A percentile compares a stretch with the other conserved stretches of the same genome.
These are phyloP conservation scores for Sicyos edulis DNA, from an alignment of 306 rosid genomes.

Conservation along the genomic window DNA sequence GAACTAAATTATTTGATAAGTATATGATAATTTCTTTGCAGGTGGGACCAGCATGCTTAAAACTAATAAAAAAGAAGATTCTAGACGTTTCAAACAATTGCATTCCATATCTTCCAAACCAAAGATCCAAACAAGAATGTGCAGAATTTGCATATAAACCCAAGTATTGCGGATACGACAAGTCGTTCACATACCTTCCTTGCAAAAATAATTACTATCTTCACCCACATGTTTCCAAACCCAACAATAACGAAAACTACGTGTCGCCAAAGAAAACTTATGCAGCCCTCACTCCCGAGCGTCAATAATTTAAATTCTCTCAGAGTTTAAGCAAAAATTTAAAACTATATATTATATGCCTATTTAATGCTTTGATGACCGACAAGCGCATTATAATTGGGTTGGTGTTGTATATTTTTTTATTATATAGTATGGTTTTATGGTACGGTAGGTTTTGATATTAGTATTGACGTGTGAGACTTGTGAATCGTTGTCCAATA, in stretches of 20 bases:
- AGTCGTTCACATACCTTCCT: slow-evolving; percentile 29
- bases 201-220: slow-evolving; percentile 26
- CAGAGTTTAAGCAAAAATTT: no score
- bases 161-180: slow-evolving; percentile 26
- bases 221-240: slow-evolving; percentile 7
- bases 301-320: background rate
- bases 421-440: background rate
- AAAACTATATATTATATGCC: background rate
- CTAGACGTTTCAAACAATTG: slow-evolving; percentile 50
- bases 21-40: no score
- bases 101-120: slow-evolving; percentile 44
- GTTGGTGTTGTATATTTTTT: background rate
- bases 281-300: background rate
- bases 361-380: background rate
- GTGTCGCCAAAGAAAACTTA: slow-evolving; percentile 19
- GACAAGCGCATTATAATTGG: background rate
- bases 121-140: slow-evolving; percentile 31
- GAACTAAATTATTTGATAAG: no score
- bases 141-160: slow-evolving; percentile 20
- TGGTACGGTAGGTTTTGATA: no score
- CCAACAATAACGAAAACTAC: background rate
- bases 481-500: no score
- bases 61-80: slow-evolving; percentile 32
- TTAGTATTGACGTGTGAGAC: no score
- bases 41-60: slow-evolving; percentile 62